These are phyloP conservation scores for Herpetospermum pedunculosum DNA, from an alignment of 306 rosid species.

Conservation along the genomic window DNA sequence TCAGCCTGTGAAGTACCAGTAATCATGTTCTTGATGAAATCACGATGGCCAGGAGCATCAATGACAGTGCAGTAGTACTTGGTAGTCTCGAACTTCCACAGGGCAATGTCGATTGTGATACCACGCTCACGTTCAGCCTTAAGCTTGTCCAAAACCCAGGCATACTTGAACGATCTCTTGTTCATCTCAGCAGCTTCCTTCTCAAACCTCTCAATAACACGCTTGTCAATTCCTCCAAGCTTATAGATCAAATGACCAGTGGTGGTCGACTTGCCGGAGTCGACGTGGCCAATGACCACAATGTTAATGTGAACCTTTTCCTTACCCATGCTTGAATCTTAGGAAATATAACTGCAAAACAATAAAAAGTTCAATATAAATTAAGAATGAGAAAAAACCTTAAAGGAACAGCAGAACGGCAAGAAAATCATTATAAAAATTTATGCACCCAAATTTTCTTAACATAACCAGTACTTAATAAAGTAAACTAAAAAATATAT, in stretches of 20 bases:
- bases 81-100: slow-evolving; percentile 92
- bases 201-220: slow-evolving; percentile 89
- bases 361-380: not conserved
- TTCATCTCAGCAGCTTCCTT: slow-evolving; percentile 96
- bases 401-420: not conserved
- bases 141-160: slow-evolving; percentile 93
- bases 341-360: not conserved
- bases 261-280: slow-evolving; percentile 88
- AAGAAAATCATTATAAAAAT: not conserved
- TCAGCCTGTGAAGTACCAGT: slow-evolving; percentile 92
- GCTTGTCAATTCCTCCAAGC: slow-evolving; percentile 95
- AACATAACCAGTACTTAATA: too few species aligned
- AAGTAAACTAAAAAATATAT: not conserved
- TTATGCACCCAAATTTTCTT: not conserved
- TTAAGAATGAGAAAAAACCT: not conserved
- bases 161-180: slow-evolving; percentile 93
- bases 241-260: slow-evolving; percentile 86
- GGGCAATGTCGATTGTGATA: slow-evolving; percentile 77
- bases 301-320: slow-evolving; percentile 82
- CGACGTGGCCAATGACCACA: slow-evolving; percentile 92
- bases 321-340: slow-evolving; percentile 45
- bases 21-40: slow-evolving; percentile 86
- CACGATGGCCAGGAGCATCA: slow-evolving; percentile 93
- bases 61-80: slow-evolving; percentile 90
- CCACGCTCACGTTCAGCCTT: slow-evolving; percentile 98